Percentiles rank a stretch among this genome's conserved stretches.
These are phyloP conservation scores for Plenodomus lindquistii DNA, from an alignment of 2,329 filamentous ascomycete species.

Conservation along the genomic window DNA sequence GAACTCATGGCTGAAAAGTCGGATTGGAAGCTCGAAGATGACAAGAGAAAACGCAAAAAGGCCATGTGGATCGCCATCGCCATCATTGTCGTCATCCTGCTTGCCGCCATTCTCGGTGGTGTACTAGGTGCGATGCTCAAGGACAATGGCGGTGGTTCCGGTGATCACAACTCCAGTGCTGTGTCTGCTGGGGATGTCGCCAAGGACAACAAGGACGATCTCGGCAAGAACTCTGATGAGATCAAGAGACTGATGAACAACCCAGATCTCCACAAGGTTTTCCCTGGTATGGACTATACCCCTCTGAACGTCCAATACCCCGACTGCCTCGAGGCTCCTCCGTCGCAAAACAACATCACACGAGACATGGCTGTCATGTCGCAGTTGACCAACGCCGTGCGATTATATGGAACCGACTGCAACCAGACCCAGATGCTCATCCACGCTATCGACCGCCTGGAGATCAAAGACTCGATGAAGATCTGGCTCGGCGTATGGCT, in stretches of 20 bases:
- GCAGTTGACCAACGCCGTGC: slow-evolving; percentile 84
- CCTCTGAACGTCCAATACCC: slow-evolving; percentile 90
- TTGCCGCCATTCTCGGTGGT: slow-evolving; percentile 73
- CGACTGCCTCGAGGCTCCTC: slow-evolving; percentile 73
- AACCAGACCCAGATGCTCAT: slow-evolving; percentile 96
- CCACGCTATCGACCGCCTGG: slow-evolving; percentile 75
- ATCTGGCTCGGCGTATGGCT: slow-evolving; percentile 96
- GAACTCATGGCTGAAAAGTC: slow-evolving; percentile 62
- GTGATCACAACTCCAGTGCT: slow-evolving; percentile 18
- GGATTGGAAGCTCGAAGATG: slow-evolving; percentile 60
- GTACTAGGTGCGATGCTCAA: slow-evolving; percentile 72
- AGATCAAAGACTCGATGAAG: slow-evolving; percentile 72
- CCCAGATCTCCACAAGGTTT: slow-evolving; percentile 82
- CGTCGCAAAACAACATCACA: slow-evolving; percentile 93
- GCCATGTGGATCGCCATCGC: slow-evolving; percentile 71
- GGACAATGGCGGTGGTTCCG: slow-evolving; percentile 41
- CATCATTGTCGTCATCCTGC: slow-evolving; percentile 65
- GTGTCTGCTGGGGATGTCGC: slow-evolving; percentile 49
- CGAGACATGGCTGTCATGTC: slow-evolving; percentile 87
- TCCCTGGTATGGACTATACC: slow-evolving; percentile 94
- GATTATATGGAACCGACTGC: slow-evolving; percentile 94
- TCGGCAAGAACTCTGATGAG: slow-evolving; percentile 73
- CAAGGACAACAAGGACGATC: slow-evolving; percentile 72
- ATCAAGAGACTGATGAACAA: slow-evolving; percentile 85
- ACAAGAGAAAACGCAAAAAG: slow-evolving; percentile 57